A percentile compares a stretch with the other conserved stretches of the same genome.
phyloP scores from a whole-genome alignment of 2,329 filamentous ascomycete genomes.

The Neonectria faginata region DNA sequence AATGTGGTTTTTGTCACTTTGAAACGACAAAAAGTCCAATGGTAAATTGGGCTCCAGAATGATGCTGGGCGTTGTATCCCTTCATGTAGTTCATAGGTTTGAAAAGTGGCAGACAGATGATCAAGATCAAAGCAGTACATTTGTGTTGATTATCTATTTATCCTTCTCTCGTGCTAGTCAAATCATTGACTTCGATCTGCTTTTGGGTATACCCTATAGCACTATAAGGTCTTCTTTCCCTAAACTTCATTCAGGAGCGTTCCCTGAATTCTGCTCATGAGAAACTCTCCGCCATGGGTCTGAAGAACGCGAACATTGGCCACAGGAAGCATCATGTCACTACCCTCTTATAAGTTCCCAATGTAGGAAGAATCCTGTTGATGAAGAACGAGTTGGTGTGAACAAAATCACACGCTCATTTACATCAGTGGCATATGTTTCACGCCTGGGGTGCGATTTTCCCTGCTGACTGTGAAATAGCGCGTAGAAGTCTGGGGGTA shows the following conservation, averaged over 20 bases:
- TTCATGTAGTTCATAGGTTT: neutral
- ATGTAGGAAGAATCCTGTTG: neutral
- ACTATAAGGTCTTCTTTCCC: neutral
- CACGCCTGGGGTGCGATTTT: neutral
- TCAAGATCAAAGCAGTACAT: neutral
- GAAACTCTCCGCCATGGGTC: neutral
- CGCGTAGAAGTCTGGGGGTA: conserved; percentile 15
- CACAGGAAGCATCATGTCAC: neutral
- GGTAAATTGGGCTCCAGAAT: too few species aligned
- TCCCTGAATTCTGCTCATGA: neutral
- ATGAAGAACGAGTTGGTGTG: neutral
- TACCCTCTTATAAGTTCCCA: too few species aligned
- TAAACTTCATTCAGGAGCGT: neutral
- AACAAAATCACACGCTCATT: neutral
- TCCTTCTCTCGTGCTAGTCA: neutral
- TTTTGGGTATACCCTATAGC: neutral
- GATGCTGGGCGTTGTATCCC: too few species aligned
- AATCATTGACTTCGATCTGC: neutral
- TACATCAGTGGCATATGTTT: too few species aligned
- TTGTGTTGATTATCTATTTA: neutral
- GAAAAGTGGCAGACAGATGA: neutral
- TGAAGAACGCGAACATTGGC: neutral
- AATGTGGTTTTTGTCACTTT: too few species aligned
- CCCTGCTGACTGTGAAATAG: conserved; percentile 6
- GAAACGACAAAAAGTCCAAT: too few species aligned